phyloP scores from a whole-genome alignment of 208 protist genomes.

The Trypanosoma melophagium region DNA sequence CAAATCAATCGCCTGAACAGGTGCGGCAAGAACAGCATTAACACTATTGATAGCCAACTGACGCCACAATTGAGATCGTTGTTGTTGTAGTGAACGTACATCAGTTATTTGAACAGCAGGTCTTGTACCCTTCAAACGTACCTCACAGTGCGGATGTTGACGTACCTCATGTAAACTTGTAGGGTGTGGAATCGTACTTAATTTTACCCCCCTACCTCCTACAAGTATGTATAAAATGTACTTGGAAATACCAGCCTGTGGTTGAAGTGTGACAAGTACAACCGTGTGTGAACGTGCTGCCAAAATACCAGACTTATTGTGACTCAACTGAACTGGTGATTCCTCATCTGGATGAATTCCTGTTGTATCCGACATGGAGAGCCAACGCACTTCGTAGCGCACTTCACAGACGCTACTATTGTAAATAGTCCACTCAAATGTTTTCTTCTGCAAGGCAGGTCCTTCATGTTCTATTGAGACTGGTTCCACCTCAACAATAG shows the following conservation, averaged over 20 bases:
- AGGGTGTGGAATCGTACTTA: slow-evolving; percentile 38
- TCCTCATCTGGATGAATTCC: slow-evolving; percentile 20
- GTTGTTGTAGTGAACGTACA: slow-evolving; percentile 52
- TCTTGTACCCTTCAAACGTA: slow-evolving; percentile 54
- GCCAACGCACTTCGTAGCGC: slow-evolving; percentile 71
- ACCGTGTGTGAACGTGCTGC: slow-evolving; percentile 84
- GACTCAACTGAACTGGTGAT: slow-evolving; percentile 38
- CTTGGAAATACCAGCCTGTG: slow-evolving; percentile 55
- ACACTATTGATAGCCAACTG: slow-evolving; percentile 76
- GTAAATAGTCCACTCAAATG: slow-evolving; percentile 75
- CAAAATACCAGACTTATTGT: slow-evolving; percentile 61
- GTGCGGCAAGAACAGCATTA: slow-evolving; percentile 66
- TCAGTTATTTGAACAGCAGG: slow-evolving; percentile 84
- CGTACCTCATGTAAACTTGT: slow-evolving; percentile 39
- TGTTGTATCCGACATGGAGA: slow-evolving; percentile 20
- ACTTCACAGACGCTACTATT: slow-evolving; percentile 82
- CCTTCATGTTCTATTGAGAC: slow-evolving; percentile 64
- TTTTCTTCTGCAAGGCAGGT: slow-evolving; percentile 48
- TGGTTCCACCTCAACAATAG: slow-evolving; percentile 80
- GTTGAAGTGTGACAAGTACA: slow-evolving; percentile 68
- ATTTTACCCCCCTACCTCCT: slow-evolving; percentile 38
- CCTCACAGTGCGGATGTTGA: slow-evolving; percentile 72
- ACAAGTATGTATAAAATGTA: slow-evolving; percentile 80
- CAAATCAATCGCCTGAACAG: slow-evolving; percentile 46
- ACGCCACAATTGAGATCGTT: slow-evolving; percentile 71